phyloP scores from a whole-genome alignment of 352 stramenopile species.

The Phytophthora litchii region DNA sequence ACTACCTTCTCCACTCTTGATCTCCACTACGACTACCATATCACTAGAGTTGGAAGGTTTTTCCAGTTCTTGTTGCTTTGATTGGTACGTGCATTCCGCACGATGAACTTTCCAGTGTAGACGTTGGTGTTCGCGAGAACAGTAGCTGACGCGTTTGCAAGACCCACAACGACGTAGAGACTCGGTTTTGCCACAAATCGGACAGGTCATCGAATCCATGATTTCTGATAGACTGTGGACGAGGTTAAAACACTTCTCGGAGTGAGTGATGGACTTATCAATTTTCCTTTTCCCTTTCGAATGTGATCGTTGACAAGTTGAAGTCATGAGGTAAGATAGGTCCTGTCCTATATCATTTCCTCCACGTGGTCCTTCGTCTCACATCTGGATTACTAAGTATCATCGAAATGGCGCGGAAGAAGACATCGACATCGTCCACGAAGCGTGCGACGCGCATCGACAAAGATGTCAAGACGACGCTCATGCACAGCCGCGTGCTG shows the following conservation, averaged over 20 bases:
- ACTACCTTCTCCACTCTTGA: slow-evolving; percentile 17
- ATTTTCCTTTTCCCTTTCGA: too few species aligned
- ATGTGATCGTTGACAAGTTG: not conserved
- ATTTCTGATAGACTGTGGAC: too few species aligned
- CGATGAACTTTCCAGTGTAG: slow-evolving; percentile 21
- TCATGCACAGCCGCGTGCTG: slow-evolving; percentile 67
- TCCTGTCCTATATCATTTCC: slow-evolving; percentile 1
- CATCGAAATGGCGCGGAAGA: slow-evolving; percentile 37
- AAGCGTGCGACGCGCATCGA: slow-evolving; percentile 79
- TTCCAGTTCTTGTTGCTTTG: not conserved
- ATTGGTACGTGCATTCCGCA: slow-evolving; percentile 9
- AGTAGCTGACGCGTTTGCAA: slow-evolving; percentile 22
- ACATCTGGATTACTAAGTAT: slow-evolving; percentile 9
- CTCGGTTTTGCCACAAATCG: slow-evolving; percentile 11
- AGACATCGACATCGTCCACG: slow-evolving; percentile 22
- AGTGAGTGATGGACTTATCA: too few species aligned
- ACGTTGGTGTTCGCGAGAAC: slow-evolving; percentile 18
- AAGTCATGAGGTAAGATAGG: slow-evolving; percentile 14
- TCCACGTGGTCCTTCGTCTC: slow-evolving; percentile 25
- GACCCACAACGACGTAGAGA: slow-evolving; percentile 15
- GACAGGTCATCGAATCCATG: slow-evolving; percentile 6
- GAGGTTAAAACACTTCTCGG: too few species aligned
- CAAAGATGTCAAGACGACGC: slow-evolving; percentile 87
- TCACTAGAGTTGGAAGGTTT: too few species aligned
- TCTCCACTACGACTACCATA: slow-evolving; percentile 1